Evolutionary conservation across 208 protist genomes (phyloP).

Genomic region (Crithidia mellificae): DNA sequence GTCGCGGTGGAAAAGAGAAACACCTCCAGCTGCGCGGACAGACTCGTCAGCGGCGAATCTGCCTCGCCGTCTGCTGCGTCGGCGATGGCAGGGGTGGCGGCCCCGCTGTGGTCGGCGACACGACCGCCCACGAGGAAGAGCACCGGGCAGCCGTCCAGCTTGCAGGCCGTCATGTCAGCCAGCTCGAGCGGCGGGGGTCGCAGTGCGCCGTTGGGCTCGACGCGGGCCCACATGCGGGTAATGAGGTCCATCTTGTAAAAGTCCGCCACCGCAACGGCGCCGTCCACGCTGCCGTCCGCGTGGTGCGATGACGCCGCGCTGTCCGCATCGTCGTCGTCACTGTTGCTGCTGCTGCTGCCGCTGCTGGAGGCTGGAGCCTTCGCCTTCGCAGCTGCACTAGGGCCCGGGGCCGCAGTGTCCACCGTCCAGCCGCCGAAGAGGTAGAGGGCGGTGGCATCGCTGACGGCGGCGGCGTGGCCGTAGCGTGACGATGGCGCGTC

Average conservation of each 20-base stretch:
- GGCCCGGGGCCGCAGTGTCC: background rate
- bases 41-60: no score
- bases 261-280: constrained; percentile 35
- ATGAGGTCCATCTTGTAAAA: constrained; percentile 69
- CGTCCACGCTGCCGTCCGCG: background rate
- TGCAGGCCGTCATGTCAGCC: constrained; percentile 49
- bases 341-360: constrained; percentile 2
- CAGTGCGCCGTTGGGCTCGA: constrained; percentile 56
- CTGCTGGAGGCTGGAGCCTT: background rate
- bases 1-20: constrained; percentile 64
- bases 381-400: background rate
- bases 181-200: constrained; percentile 57
- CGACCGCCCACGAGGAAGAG: constrained; percentile 60
- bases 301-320: background rate
- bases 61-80: background rate
- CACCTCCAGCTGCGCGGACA: constrained; percentile 30
- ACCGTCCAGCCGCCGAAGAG: constrained; percentile 47
- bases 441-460: constrained; percentile 28
- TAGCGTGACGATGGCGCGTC: constrained; percentile 54
- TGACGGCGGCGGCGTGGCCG: constrained; percentile 50
- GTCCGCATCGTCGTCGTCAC: no score
- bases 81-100: background rate
- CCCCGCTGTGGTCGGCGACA: background rate
- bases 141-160: constrained; percentile 41
- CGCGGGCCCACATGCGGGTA: constrained; percentile 50